These are phyloP conservation scores for Zygosaccharomyces gambellarensis DNA, from an alignment of 805 yeast species.

Conservation along the genomic window DNA sequence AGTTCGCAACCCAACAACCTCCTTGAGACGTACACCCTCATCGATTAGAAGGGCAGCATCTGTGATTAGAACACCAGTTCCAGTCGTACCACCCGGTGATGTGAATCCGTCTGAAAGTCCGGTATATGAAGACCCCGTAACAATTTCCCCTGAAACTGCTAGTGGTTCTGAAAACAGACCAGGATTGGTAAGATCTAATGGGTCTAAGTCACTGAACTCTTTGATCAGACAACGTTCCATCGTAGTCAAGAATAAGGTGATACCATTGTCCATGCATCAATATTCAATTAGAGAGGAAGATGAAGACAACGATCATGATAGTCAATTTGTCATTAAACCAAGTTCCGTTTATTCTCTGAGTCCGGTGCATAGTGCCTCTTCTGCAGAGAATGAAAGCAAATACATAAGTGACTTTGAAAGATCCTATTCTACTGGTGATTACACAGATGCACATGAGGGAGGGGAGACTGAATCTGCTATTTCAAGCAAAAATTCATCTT, in stretches of 20 bases:
- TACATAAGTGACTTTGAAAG: neutral
- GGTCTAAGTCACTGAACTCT: constrained; percentile 24
- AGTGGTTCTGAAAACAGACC: constrained; percentile 4
- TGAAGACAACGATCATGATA: constrained; percentile 15
- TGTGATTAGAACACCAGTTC: constrained; percentile 22
- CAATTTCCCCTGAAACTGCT: neutral
- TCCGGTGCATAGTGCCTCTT: constrained; percentile 9
- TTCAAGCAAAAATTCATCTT: neutral
- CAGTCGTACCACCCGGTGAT: neutral
- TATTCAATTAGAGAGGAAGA: constrained; percentile 29
- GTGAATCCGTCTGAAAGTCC: neutral
- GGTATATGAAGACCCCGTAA: neutral
- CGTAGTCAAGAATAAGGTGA: constrained; percentile 34
- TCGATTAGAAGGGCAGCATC: constrained; percentile 37
- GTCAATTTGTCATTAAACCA: constrained; percentile 12
- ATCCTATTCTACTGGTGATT: neutral
- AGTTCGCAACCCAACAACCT: constrained; percentile 11
- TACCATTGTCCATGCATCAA: constrained; percentile 30
- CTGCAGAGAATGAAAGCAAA: constrained; percentile 9
- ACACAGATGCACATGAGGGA: constrained; percentile 10
- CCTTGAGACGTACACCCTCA: constrained; percentile 34
- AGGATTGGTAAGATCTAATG: constrained; percentile 27
- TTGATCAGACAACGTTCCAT: constrained; percentile 34
- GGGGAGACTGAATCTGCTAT: neutral
- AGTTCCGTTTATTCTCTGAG: constrained; percentile 11